phyloP scores from a whole-genome alignment of 225 moss, liverwort and hornwort genomes.

The Pseudisothecium myosuroides region DNA sequence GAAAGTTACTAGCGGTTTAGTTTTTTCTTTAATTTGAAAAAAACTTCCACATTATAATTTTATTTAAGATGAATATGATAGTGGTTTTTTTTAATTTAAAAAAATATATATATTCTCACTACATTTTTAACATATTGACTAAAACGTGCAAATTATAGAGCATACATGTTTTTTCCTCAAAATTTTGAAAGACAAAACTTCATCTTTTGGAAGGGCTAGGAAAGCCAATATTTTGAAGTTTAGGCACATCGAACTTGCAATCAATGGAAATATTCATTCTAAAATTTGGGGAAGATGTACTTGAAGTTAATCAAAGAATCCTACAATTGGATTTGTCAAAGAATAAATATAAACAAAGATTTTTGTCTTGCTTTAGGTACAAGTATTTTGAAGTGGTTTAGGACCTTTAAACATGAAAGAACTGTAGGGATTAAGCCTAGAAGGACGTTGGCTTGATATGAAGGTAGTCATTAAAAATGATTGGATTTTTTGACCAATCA shows the following conservation, averaged over 20 bases:
- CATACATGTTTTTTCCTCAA: not conserved
- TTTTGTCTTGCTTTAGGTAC: not conserved
- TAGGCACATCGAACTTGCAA: not conserved
- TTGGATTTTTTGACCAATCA: no score
- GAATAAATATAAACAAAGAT: not conserved
- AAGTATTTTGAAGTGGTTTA: not conserved
- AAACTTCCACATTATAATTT: not conserved
- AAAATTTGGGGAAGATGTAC: not conserved
- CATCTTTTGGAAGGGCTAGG: not conserved
- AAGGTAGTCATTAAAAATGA: no score
- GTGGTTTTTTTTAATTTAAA: no score
- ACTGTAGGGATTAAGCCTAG: not conserved
- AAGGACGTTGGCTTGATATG: fast-evolving
- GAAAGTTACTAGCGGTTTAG: not conserved
- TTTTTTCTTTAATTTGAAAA: not conserved
- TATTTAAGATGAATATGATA: not conserved
- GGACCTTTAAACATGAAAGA: not conserved
- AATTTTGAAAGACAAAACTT: not conserved
- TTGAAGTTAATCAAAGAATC: not conserved
- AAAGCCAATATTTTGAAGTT: not conserved
- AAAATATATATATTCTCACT: not conserved
- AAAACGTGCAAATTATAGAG: not conserved
- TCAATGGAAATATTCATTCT: not conserved
- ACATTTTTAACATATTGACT: not conserved
- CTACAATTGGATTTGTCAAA: not conserved